phyloP scores from a whole-genome alignment of 2,329 filamentous ascomycete species.

The Paraconiothyrium brasiliense region DNA sequence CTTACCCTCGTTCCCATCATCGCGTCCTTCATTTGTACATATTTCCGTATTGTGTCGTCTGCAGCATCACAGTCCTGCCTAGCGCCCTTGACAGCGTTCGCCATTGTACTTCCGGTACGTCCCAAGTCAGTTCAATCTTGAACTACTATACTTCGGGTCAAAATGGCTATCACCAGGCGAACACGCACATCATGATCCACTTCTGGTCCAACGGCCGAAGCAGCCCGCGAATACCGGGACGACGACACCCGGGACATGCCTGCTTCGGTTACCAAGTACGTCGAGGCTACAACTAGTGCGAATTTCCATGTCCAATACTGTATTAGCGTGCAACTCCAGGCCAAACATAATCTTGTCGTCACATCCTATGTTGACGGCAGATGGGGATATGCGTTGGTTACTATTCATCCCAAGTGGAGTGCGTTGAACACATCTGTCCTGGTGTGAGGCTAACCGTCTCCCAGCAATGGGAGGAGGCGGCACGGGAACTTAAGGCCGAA shows the following conservation, averaged over 20 bases:
- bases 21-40: not conserved
- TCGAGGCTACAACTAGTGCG: slow-evolving; percentile 39
- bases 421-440: not conserved
- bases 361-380: slow-evolving; percentile 29
- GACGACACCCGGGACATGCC: slow-evolving; percentile 24
- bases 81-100: no score
- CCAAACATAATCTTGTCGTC: slow-evolving; percentile 21
- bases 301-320: slow-evolving; percentile 30
- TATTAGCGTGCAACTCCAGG: slow-evolving; percentile 14
- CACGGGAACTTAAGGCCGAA: not conserved
- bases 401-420: slow-evolving; percentile 4
- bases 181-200: slow-evolving; percentile 25
- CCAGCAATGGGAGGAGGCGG: not conserved
- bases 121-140: no score
- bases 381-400: not conserved
- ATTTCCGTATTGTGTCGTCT: no score
- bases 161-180: slow-evolving; percentile 32
- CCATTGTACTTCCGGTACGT: no score
- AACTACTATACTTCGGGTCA: not conserved
- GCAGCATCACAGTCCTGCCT: no score
- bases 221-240: slow-evolving; percentile 39
- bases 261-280: slow-evolving; percentile 36
- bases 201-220: slow-evolving; percentile 29
- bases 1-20: not conserved
- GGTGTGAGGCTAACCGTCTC: not conserved